Conservation (phyloP, 2,329 filamentous ascomycete species). For the Calonectria leucothoes region DNA sequence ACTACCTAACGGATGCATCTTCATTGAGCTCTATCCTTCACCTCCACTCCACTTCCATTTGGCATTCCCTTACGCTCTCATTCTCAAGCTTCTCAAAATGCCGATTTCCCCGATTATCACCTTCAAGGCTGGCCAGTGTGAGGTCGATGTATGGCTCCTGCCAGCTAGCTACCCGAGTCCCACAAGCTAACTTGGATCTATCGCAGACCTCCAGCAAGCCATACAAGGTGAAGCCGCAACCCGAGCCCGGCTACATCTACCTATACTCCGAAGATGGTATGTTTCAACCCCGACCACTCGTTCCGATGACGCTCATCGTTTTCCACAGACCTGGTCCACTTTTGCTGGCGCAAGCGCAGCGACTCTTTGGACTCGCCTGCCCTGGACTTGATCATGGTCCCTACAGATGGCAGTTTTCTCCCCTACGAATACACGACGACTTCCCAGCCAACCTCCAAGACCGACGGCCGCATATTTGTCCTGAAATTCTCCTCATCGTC, state of each 20-base stretch:
- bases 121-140: slow-evolving; percentile 94
- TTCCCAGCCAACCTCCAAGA: slow-evolving; percentile 69
- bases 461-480: slow-evolving; percentile 90
- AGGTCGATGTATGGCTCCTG: slow-evolving; percentile 75
- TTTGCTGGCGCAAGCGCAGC: slow-evolving; percentile 92
- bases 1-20: slow-evolving; percentile 22
- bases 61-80: not conserved
- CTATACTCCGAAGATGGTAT: slow-evolving; percentile 91
- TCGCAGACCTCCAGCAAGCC: slow-evolving; percentile 64
- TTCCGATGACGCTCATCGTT: slow-evolving; percentile 1
- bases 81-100: slow-evolving; percentile 63
- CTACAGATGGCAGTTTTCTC: slow-evolving; percentile 86
- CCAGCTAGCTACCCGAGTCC: slow-evolving; percentile 7
- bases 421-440: slow-evolving; percentile 76
- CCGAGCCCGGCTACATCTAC: slow-evolving; percentile 87
- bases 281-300: slow-evolving; percentile 12
- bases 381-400: slow-evolving; percentile 93
- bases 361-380: slow-evolving; percentile 78
- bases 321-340: slow-evolving; percentile 84
- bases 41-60: slow-evolving; percentile 20
- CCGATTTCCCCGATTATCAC: slow-evolving; percentile 88
- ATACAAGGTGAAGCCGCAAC: slow-evolving; percentile 78
- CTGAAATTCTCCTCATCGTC: slow-evolving; percentile 95
- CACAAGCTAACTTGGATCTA: slow-evolving; percentile 36
- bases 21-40: slow-evolving; percentile 21